A percentile compares a stretch with the other conserved stretches of the same genome.
Conservation (phyloP, 1,284 basidiomycete species). For the Trichosporon sp. region DNA sequence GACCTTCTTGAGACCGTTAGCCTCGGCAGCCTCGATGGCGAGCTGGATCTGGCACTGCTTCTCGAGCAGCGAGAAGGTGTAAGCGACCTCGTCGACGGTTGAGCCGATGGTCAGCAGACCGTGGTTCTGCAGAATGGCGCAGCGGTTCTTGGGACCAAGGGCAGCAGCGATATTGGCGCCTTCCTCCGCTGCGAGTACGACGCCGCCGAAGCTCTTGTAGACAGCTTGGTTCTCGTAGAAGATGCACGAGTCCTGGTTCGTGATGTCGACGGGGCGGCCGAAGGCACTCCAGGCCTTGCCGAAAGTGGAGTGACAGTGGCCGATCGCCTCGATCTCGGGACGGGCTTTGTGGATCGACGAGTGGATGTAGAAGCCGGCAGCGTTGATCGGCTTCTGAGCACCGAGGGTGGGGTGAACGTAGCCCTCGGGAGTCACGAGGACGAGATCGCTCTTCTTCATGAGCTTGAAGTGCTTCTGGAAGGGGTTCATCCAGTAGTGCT, state of each 20-base stretch:
- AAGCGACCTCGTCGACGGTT: conserved; percentile 51
- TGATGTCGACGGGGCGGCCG: conserved; percentile 49
- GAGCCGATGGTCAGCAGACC: conserved; percentile 62
- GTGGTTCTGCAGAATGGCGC: conserved; percentile 62
- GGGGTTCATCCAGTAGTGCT: conserved; percentile 54
- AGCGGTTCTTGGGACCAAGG: conserved; percentile 59
- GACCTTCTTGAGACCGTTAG: conserved; percentile 44
- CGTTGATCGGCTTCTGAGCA: conserved; percentile 53
- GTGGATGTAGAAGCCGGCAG: conserved; percentile 62
- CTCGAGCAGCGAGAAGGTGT: conserved; percentile 51
- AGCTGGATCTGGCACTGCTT: conserved; percentile 54
- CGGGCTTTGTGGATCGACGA: conserved; percentile 65
- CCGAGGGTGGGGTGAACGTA: conserved; percentile 45
- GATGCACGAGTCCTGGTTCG: conserved; percentile 43
- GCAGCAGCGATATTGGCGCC: conserved; percentile 65
- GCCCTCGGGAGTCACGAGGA: conserved; percentile 51
- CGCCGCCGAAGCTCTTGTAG: conserved; percentile 62
- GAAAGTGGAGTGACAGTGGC: conserved; percentile 65
- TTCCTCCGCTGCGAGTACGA: conserved; percentile 65
- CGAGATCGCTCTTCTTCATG: conserved; percentile 37
- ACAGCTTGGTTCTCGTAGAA: conserved; percentile 44
- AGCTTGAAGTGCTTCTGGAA: conserved; percentile 46
- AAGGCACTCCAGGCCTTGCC: conserved; percentile 47
- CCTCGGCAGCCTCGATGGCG: conserved; percentile 53
- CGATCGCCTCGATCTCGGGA: conserved; percentile 66